Conservation (phyloP, 2,329 filamentous ascomycete genomes). For the Pseudogymnoascus sp. region DNA sequence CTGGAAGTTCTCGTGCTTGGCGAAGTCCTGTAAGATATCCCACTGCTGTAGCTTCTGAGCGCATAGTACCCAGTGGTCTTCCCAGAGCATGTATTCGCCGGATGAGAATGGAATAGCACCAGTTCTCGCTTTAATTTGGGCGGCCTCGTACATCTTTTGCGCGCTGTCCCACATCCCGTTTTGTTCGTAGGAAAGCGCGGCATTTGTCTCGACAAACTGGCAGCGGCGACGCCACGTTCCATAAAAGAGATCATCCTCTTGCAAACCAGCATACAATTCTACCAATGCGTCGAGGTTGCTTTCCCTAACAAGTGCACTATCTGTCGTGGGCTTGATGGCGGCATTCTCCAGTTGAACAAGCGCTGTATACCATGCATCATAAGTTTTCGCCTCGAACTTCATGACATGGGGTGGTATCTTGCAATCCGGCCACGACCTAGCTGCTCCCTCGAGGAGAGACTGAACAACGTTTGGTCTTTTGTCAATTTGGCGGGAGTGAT, state of each 20-base stretch:
- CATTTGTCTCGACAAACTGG: slow-evolving; percentile 95
- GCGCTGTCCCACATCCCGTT: slow-evolving; percentile 99
- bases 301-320: slow-evolving; percentile 76
- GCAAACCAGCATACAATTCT: slow-evolving; percentile 79
- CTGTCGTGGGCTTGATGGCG: slow-evolving; percentile 67
- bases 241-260: slow-evolving; percentile 96
- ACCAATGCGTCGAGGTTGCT: slow-evolving; percentile 95
- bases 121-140: slow-evolving; percentile 93
- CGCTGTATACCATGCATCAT: slow-evolving; percentile 96
- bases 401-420: slow-evolving; percentile 93
- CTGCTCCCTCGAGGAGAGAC: slow-evolving; percentile 79
- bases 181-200: slow-evolving; percentile 94
- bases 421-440: slow-evolving; percentile 75
- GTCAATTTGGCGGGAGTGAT: slow-evolving; percentile 88
- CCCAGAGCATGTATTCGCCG: slow-evolving; percentile 97
- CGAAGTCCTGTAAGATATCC: slow-evolving; percentile 95
- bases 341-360: slow-evolving; percentile 83
- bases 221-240: slow-evolving; percentile 92
- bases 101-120: slow-evolving; percentile 94
- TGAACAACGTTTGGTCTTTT: slow-evolving; percentile 93
- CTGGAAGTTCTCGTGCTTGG: slow-evolving; percentile 97
- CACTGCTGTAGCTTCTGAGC: slow-evolving; percentile 98
- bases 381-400: slow-evolving; percentile 89
- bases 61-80: slow-evolving; percentile 97
- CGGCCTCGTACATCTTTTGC: slow-evolving; percentile 90